Conservation (phyloP, 441 rosid species). For the Arabidopsis hybrid region DNA sequence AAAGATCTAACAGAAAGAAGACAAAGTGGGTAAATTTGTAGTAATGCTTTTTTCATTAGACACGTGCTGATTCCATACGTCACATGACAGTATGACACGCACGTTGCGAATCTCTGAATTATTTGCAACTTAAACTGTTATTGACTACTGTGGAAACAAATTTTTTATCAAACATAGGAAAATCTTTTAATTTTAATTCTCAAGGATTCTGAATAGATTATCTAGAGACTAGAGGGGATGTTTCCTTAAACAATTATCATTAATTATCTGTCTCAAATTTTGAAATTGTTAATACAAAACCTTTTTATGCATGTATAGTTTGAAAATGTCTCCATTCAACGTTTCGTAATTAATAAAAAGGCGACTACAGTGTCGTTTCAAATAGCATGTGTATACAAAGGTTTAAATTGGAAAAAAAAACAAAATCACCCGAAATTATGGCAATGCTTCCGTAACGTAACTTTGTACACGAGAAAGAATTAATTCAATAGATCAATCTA, state of each 20-base stretch:
- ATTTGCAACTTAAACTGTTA: no score
- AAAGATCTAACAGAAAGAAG: slow-evolving; percentile 1
- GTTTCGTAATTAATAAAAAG: slow-evolving; percentile 1
- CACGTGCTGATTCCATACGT: no score
- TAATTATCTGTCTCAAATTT: no score
- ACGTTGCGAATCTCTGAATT: no score
- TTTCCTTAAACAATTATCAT: neutral
- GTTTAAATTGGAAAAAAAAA: no score
- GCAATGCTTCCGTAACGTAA: neutral
- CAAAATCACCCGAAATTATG: neutral
- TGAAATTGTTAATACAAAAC: no score
- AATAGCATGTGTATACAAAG: slow-evolving; percentile 11
- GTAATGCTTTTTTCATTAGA: no score
- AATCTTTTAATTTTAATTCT: no score
- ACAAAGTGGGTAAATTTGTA: neutral
- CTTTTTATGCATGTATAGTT: no score
- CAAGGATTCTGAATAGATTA: neutral
- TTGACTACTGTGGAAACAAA: no score
- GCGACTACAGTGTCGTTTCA: slow-evolving; percentile 10
- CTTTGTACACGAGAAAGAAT: neutral
- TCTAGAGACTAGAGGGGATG: neutral
- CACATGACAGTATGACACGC: no score
- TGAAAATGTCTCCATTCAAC: slow-evolving; percentile 20
- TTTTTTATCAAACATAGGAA: no score
- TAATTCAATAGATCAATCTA: neutral